phyloP scores from a whole-genome alignment of 2,329 filamentous ascomycete species.

The Epichloe brachyelytri region DNA sequence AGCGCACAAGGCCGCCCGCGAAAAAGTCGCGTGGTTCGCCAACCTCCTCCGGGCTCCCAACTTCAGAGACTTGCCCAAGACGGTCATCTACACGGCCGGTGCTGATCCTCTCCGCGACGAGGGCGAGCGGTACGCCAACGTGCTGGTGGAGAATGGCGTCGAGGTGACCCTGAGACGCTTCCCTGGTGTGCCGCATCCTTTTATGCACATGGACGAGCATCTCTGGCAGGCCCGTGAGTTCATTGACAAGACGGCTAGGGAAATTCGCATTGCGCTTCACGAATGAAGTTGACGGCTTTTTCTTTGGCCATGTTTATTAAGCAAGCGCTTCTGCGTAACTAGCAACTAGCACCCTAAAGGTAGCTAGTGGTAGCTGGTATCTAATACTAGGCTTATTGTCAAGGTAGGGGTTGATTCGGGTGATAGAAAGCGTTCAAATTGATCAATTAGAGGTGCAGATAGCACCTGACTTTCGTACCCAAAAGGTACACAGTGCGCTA shows the following conservation, averaged over 20 bases:
- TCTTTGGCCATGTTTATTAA: too few relatives aligned
- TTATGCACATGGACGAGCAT: conserved; percentile 34
- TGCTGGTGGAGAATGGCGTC: conserved; percentile 29
- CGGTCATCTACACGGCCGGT: conserved; percentile 29
- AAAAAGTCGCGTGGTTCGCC: conserved; percentile 13
- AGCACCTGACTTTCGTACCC: too few relatives aligned
- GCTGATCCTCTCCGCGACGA: conserved; percentile 35
- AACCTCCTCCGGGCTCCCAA: conserved; percentile 24
- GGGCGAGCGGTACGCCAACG: conserved; percentile 32
- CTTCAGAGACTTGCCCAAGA: conserved; percentile 21
- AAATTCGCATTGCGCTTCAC: conserved; percentile 17
- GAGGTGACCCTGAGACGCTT: conserved; percentile 34
- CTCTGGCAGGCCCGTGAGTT: conserved; percentile 24
- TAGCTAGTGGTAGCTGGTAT: too few relatives aligned
- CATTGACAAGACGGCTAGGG: conserved; percentile 19
- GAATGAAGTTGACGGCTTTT: neutral
- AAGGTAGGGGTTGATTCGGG: too few relatives aligned
- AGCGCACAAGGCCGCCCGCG: conserved; percentile 7
- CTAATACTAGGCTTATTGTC: too few relatives aligned
- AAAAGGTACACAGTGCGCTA: too few relatives aligned
- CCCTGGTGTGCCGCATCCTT: conserved; percentile 33
- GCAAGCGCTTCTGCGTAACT: too few relatives aligned
- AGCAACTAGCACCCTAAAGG: too few relatives aligned
- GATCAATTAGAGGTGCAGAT: too few relatives aligned
- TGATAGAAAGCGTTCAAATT: too few relatives aligned